phyloP scores from a whole-genome alignment of 1,284 basidiomycete genomes.

The Volvariella volvacea region DNA sequence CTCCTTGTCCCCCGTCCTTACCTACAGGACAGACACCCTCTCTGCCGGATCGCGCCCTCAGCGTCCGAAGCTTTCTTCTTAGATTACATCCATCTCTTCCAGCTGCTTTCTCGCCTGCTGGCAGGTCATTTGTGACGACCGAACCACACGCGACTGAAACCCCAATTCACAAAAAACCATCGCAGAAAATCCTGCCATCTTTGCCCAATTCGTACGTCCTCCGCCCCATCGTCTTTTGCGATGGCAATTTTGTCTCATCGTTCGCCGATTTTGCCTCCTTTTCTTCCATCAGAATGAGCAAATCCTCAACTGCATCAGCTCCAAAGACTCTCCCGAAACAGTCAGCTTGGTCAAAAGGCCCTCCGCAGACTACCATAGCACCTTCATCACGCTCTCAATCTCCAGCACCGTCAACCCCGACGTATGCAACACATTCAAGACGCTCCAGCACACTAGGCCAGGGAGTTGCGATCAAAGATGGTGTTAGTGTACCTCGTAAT shows the following conservation, averaged over 20 bases:
- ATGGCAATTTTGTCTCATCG: slow-evolving; percentile 10
- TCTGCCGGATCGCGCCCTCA: slow-evolving; percentile 31
- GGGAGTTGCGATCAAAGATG: slow-evolving; percentile 68
- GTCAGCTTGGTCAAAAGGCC: slow-evolving; percentile 82
- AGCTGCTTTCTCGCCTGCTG: slow-evolving; percentile 70
- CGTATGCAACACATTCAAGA: slow-evolving; percentile 57
- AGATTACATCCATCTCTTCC: slow-evolving; percentile 19
- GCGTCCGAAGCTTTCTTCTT: slow-evolving; percentile 29
- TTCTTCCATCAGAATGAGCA: slow-evolving; percentile 67
- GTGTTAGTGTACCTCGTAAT: slow-evolving; percentile 54
- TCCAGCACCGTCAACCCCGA: slow-evolving; percentile 49
- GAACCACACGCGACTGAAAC: slow-evolving; percentile 53
- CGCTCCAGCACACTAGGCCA: slow-evolving; percentile 65
- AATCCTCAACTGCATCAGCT: slow-evolving; percentile 65
- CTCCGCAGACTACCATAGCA: slow-evolving; percentile 54
- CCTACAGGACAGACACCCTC: slow-evolving; percentile 23
- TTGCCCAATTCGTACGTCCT: slow-evolving; percentile 47
- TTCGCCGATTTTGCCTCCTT: slow-evolving; percentile 6
- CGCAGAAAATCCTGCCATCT: slow-evolving; percentile 19
- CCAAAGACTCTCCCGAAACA: slow-evolving; percentile 66
- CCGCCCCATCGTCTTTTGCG: slow-evolving; percentile 11
- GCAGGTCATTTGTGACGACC: slow-evolving; percentile 85
- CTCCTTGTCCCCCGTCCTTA: slow-evolving; percentile 22
- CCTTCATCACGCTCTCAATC: slow-evolving; percentile 71
- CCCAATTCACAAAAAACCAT: slow-evolving; percentile 30